A percentile compares a stretch with the other conserved stretches of the same genome.
These are phyloP conservation scores for Claviceps paspali DNA, from an alignment of 2,329 filamentous ascomycete species.

Conservation along the genomic window DNA sequence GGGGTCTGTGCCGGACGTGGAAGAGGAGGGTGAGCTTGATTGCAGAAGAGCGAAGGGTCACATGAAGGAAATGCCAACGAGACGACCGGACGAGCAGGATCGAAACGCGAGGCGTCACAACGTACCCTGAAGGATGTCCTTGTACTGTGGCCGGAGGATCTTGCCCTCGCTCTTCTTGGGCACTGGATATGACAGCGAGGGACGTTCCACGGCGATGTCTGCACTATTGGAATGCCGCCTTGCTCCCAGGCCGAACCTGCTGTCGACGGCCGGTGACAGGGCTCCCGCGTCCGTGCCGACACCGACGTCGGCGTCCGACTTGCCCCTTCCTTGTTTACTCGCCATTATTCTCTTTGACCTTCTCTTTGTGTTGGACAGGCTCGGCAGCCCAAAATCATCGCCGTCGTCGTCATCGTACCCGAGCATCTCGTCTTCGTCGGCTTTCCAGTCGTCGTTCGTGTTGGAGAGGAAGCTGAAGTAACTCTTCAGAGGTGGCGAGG, in stretches of 20 bases:
- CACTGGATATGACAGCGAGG: slow-evolving; percentile 67
- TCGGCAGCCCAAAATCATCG: slow-evolving; percentile 90
- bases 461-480: slow-evolving; percentile 73
- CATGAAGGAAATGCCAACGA: background rate
- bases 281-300: slow-evolving; percentile 11
- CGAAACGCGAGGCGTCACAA: background rate
- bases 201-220: slow-evolving; percentile 85
- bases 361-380: slow-evolving; percentile 78
- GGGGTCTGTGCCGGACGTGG: slow-evolving; percentile 41
- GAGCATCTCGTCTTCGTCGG: slow-evolving; percentile 62
- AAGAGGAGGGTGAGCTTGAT: background rate
- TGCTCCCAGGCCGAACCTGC: slow-evolving; percentile 23
- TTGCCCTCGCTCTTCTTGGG: slow-evolving; percentile 86
- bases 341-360: slow-evolving; percentile 43
- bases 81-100: background rate
- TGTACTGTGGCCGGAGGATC: slow-evolving; percentile 91
- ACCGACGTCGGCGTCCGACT: background rate
- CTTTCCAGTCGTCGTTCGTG: slow-evolving; percentile 69
- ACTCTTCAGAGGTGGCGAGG: slow-evolving; percentile 52
- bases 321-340: slow-evolving; percentile 19
- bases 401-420: slow-evolving; percentile 76
- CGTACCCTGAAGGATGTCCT: slow-evolving; percentile 70
- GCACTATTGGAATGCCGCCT: slow-evolving; percentile 68
- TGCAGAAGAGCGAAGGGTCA: background rate
- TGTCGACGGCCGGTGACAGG: slow-evolving; percentile 21